A percentile compares a stretch with the other conserved stretches of the same genome.
These are phyloP conservation scores for Mrakia frigida DNA, from an alignment of 768 basidiomycete genomes.

Conservation along the genomic window DNA sequence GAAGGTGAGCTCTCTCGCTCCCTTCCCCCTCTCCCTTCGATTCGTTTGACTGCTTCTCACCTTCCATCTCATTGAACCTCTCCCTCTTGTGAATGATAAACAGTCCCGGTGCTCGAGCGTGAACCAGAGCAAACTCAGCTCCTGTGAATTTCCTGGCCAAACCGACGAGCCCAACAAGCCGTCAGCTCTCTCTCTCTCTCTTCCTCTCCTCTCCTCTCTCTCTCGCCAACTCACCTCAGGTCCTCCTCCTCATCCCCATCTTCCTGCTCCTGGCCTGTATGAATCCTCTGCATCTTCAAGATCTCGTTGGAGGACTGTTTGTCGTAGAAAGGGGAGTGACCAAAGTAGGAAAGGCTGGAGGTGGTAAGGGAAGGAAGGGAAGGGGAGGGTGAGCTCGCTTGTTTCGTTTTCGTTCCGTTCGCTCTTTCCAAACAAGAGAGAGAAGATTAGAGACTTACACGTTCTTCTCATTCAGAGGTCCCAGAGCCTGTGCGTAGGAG, in stretches of 20 bases:
- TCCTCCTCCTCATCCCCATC: slow-evolving; percentile 67
- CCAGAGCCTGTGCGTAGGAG: neutral
- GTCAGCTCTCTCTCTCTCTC: slow-evolving; percentile 16
- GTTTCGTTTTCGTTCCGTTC: no score
- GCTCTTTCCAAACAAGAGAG: neutral
- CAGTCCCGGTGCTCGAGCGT: slow-evolving; percentile 69
- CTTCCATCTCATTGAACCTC: slow-evolving; percentile 73
- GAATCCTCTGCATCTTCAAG: slow-evolving; percentile 87
- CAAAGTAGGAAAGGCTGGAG: slow-evolving; percentile 77
- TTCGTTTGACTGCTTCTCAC: slow-evolving; percentile 46
- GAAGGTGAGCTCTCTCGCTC: neutral
- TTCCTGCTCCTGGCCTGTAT: slow-evolving; percentile 58
- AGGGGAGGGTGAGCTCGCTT: no score
- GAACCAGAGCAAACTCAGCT: slow-evolving; percentile 77
- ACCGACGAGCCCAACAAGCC: neutral
- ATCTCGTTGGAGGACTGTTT: slow-evolving; percentile 89
- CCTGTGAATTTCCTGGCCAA: slow-evolving; percentile 70
- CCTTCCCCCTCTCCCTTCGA: neutral
- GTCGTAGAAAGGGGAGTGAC: slow-evolving; percentile 87
- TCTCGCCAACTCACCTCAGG: slow-evolving; percentile 57
- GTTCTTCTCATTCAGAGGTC: slow-evolving; percentile 26
- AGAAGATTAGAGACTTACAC: slow-evolving; percentile 13
- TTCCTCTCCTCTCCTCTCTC: no score
- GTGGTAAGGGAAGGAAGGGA: neutral
- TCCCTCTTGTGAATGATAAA: slow-evolving; percentile 89